Evolutionary conservation across 352 stramenopile genomes (phyloP).

Genomic region (Lagenidium sp.): DNA sequence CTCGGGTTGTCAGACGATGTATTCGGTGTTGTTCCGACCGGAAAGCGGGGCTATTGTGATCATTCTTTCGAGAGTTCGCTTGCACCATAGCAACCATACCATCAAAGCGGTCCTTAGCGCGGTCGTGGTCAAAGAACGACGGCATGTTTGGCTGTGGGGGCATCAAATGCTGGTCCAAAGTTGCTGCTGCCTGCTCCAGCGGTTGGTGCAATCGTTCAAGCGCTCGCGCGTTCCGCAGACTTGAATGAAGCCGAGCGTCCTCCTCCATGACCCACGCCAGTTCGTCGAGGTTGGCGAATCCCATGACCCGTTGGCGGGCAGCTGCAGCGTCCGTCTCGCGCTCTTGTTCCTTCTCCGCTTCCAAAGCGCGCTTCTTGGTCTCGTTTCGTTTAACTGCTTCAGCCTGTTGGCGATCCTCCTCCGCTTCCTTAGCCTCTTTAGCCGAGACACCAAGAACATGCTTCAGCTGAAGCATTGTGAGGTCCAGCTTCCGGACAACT

Average conservation of each 20-base stretch:
- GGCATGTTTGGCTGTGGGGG: too few relatives aligned
- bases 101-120: conserved; percentile 5
- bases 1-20: not conserved
- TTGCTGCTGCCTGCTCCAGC: not conserved
- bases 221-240: not conserved
- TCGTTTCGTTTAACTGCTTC: not conserved
- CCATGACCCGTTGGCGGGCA: conserved; percentile 39
- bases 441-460: conserved; percentile 37
- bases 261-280: conserved; percentile 25
- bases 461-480: conserved; percentile 54
- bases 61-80: not conserved
- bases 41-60: not conserved
- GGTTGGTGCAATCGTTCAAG: conserved; percentile 1
- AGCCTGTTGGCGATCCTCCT: conserved; percentile 5
- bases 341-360: conserved; percentile 15
- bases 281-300: conserved; percentile 32
- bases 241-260: conserved; percentile 7
- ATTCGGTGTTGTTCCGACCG: not conserved
- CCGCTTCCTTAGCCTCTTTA: conserved; percentile 34
- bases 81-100: conserved; percentile 7
- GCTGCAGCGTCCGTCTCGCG: conserved; percentile 21
- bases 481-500: conserved; percentile 46
- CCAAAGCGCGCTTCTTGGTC: conserved; percentile 13
- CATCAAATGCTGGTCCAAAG: not conserved
- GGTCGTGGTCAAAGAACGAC: conserved; percentile 5